These are phyloP conservation scores for Phytophthora constricta DNA, from an alignment of 352 stramenopile genomes.

Conservation along the genomic window DNA sequence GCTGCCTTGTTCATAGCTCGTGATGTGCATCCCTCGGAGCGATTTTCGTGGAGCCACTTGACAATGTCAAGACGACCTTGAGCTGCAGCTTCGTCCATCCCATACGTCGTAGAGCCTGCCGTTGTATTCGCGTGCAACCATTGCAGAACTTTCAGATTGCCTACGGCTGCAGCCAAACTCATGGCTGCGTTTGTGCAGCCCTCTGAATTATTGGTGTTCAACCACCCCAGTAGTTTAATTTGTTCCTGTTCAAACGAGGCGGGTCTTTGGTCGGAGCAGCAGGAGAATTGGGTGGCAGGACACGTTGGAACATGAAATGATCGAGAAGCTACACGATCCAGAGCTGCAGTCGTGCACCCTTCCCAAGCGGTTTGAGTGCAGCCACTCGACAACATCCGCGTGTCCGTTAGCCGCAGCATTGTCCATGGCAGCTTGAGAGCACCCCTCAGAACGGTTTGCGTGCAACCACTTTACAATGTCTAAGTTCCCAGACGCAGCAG, in stretches of 20 bases:
- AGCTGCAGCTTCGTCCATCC: background rate
- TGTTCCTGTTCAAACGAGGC: background rate
- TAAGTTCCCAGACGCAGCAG: background rate
- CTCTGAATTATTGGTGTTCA: background rate
- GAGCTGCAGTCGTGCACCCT: constrained; percentile 7
- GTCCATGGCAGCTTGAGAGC: constrained; percentile 1
- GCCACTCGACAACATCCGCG: constrained; percentile 1
- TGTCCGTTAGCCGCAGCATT: background rate
- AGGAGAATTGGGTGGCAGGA: background rate
- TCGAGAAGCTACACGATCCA: constrained; percentile 7
- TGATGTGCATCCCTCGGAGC: background rate
- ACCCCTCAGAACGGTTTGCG: constrained; percentile 1
- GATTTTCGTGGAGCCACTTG: constrained; percentile 1
- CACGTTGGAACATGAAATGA: background rate
- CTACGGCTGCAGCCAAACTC: constrained; percentile 2
- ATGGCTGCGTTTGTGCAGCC: background rate
- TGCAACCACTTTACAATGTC: constrained; percentile 5
- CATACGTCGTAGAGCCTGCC: background rate
- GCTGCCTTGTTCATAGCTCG: constrained; percentile 1
- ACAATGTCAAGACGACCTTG: constrained; percentile 2
- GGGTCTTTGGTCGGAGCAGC: background rate
- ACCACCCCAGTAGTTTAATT: background rate
- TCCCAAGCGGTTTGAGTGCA: constrained; percentile 9
- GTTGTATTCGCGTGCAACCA: constrained; percentile 1
- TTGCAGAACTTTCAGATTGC: constrained; percentile 7